phyloP scores from a whole-genome alignment of 176 grass and related monocot genomes.

The Alopecurus myosuroides region DNA sequence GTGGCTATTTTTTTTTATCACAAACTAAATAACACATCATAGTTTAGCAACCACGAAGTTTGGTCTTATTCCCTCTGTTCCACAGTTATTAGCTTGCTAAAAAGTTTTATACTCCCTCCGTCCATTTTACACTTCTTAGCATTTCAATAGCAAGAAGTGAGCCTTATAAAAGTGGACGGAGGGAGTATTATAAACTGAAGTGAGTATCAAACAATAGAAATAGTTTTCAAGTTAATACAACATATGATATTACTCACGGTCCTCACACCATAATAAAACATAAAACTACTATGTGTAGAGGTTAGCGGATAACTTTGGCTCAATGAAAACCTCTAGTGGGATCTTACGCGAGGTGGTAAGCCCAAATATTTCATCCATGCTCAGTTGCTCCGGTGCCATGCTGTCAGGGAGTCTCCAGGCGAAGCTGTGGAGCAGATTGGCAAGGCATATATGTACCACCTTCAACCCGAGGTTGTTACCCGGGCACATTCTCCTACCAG shows the following conservation, averaged over 20 bases:
- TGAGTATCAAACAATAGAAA: too few relatives aligned
- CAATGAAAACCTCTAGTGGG: background rate
- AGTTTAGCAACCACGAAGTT: too few relatives aligned
- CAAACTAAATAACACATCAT: too few relatives aligned
- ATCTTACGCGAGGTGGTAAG: background rate
- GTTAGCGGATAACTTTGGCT: background rate
- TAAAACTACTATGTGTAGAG: background rate
- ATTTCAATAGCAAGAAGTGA: too few relatives aligned
- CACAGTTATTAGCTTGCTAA: too few relatives aligned
- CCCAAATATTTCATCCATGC: constrained; percentile 8
- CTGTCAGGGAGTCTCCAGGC: background rate
- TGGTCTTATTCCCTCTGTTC: too few relatives aligned
- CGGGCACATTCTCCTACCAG: constrained; percentile 45
- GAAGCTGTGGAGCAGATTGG: constrained; percentile 35
- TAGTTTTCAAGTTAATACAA: background rate
- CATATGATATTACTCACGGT: background rate
- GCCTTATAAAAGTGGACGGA: too few relatives aligned
- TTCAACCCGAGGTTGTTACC: constrained; percentile 37
- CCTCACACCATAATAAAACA: background rate
- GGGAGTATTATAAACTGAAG: too few relatives aligned
- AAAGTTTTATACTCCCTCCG: too few relatives aligned
- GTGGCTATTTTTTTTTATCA: too few relatives aligned
- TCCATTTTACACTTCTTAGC: too few relatives aligned
- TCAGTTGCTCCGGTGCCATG: background rate
- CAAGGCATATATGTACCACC: constrained; percentile 31